phyloP scores from a whole-genome alignment of 2,329 filamentous ascomycete species.

The Sporothrix pseudoabietina region DNA sequence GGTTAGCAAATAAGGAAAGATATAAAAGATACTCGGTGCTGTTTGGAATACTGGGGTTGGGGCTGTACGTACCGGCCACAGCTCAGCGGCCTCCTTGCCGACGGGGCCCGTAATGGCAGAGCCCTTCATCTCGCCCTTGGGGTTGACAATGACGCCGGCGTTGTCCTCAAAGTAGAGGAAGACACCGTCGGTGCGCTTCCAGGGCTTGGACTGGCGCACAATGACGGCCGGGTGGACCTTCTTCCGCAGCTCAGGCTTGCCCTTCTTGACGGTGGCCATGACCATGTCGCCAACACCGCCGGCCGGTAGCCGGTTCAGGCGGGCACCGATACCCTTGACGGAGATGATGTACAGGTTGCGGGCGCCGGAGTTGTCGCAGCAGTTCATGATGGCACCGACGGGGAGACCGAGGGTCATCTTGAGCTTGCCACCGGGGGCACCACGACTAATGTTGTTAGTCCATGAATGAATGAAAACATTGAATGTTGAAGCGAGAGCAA shows the following conservation, averaged over 20 bases:
- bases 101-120: conserved; percentile 98
- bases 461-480: not conserved
- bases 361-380: conserved; percentile 98
- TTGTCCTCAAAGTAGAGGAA: conserved; percentile 99
- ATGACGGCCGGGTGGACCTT: conserved; percentile 99
- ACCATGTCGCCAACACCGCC: conserved; percentile 99
- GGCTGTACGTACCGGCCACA: conserved; percentile 81
- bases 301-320: conserved; percentile 94
- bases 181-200: conserved; percentile 97
- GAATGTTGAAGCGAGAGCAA: not conserved
- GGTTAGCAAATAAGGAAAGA: conserved; percentile 40
- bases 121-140: conserved; percentile 99
- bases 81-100: conserved; percentile 99
- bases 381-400: conserved; percentile 99
- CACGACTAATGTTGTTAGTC: conserved; percentile 57
- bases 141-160: conserved; percentile 99
- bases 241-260: conserved; percentile 99
- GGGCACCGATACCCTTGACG: conserved; percentile 97
- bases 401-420: conserved; percentile 99
- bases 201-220: conserved; percentile 77
- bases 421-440: conserved; percentile 99
- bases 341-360: conserved; percentile 99
- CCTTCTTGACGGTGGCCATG: conserved; percentile 99
- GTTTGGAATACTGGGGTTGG: not conserved
- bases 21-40: not conserved